Conservation (phyloP, 495 filamentous ascomycete genomes). For the Parathielavia appendiculata region DNA sequence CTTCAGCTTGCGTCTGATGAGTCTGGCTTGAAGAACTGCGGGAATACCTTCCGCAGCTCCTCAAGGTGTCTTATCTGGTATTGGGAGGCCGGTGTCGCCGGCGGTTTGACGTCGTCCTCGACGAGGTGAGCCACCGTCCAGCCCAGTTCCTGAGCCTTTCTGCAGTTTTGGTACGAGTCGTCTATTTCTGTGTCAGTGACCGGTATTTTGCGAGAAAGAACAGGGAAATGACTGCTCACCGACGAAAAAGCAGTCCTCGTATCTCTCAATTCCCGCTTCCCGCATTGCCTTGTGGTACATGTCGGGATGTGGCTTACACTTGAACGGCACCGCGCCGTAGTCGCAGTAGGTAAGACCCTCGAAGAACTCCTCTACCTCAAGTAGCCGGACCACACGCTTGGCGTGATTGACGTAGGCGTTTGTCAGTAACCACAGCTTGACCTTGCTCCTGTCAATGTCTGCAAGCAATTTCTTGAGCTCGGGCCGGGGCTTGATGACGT, state of each 20-base stretch:
- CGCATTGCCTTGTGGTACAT: constrained; percentile 82
- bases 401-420: constrained; percentile 93
- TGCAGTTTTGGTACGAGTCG: constrained; percentile 74
- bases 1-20: constrained; percentile 6
- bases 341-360: constrained; percentile 93
- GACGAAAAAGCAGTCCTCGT: constrained; percentile 75
- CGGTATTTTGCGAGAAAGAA: not conserved
- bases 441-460: constrained; percentile 72
- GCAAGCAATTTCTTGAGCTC: constrained; percentile 68
- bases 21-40: constrained; percentile 64
- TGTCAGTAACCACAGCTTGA: constrained; percentile 89
- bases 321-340: constrained; percentile 59
- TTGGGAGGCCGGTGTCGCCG: constrained; percentile 55
- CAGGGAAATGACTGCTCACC: constrained; percentile 46
- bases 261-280: constrained; percentile 55
- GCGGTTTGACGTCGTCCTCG: constrained; percentile 59
- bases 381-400: constrained; percentile 69
- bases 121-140: constrained; percentile 82
- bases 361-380: constrained; percentile 81
- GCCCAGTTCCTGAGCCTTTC: constrained; percentile 63
- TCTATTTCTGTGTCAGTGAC: constrained; percentile 47
- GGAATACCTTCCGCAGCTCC: constrained; percentile 67
- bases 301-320: constrained; percentile 78
- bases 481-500: constrained; percentile 70
- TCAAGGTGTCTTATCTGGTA: constrained; percentile 66